Percentiles rank a stretch among this genome's conserved stretches.
Evolutionary conservation across 2,329 filamentous ascomycete genomes (phyloP).

Genomic region (Sporothrix humicola): DNA sequence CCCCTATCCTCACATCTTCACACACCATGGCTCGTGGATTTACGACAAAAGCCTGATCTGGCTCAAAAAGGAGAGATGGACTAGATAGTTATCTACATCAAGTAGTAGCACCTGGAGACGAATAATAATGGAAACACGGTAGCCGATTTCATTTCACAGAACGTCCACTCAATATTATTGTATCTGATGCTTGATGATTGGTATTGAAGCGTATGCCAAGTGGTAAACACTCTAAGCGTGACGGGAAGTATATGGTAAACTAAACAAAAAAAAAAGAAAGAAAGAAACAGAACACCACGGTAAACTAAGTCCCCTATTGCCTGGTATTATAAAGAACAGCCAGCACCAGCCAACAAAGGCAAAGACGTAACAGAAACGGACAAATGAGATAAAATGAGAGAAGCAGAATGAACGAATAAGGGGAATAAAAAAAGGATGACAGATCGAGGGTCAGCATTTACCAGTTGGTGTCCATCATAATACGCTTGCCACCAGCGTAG

Average conservation of each 20-base stretch:
- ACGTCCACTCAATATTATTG: neutral
- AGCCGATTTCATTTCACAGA: neutral
- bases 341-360: neutral
- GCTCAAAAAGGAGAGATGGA: conserved; percentile 18
- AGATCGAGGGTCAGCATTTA: neutral
- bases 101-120: conserved; percentile 1
- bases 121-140: conserved; percentile 1
- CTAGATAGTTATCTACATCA: conserved; percentile 4
- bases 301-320: neutral
- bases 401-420: neutral
- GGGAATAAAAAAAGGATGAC: neutral
- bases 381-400: neutral
- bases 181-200: too few relatives aligned
- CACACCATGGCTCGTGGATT: neutral
- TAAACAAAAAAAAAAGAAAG: neutral
- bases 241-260: neutral
- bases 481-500: conserved; percentile 30
- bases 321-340: neutral
- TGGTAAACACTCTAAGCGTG: neutral
- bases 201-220: neutral
- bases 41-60: neutral
- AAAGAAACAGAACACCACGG: neutral
- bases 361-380: neutral
- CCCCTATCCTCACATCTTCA: too few relatives aligned
- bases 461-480: conserved; percentile 17